These are phyloP conservation scores for Arxiozyma telluris DNA, from an alignment of 1,139 yeast genomes.

Conservation along the genomic window DNA sequence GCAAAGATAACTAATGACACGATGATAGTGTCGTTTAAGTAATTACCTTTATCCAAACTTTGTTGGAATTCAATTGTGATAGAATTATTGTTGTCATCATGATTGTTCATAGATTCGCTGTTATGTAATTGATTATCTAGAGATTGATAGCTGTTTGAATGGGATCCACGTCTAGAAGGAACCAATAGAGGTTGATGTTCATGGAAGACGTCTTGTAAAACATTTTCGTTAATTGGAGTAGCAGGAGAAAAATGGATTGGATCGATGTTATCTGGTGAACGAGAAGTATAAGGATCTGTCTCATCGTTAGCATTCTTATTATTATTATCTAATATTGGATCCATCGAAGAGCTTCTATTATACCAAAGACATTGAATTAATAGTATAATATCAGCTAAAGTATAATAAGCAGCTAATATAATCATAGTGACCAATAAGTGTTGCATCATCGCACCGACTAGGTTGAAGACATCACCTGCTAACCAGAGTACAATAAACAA, in stretches of 20 bases:
- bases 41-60: constrained; percentile 14
- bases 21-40: constrained; percentile 45
- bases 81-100: not conserved
- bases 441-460: constrained; percentile 78
- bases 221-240: constrained; percentile 69
- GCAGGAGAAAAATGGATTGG: constrained; percentile 83
- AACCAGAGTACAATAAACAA: constrained; percentile 79
- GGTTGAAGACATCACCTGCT: constrained; percentile 85
- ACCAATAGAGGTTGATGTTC: constrained; percentile 31
- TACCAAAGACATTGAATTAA: constrained; percentile 75
- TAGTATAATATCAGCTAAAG: constrained; percentile 78
- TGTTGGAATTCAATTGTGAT: constrained; percentile 2
- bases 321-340: not conserved
- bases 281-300: not conserved
- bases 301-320: not conserved
- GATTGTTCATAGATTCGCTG: constrained; percentile 1
- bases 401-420: constrained; percentile 80
- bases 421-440: constrained; percentile 90
- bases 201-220: constrained; percentile 45
- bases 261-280: constrained; percentile 32
- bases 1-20: constrained; percentile 63
- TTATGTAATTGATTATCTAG: constrained; percentile 2
- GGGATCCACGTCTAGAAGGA: constrained; percentile 1
- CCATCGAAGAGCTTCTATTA: constrained; percentile 44
- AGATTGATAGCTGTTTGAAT: constrained; percentile 3